phyloP scores from a whole-genome alignment of 257 asterid genomes.

The Solanum virginianum region DNA sequence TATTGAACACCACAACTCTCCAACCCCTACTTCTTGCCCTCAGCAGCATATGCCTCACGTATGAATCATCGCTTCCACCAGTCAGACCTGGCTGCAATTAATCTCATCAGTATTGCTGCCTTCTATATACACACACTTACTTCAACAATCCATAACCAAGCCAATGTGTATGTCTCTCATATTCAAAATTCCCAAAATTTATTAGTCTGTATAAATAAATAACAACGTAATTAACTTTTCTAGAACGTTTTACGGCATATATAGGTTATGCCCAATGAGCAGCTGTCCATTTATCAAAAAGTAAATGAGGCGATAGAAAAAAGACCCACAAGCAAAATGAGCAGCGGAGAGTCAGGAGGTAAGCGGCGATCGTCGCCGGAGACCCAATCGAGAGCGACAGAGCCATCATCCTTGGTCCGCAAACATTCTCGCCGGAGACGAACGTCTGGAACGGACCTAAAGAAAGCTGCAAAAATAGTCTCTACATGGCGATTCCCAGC shows the following conservation, averaged over 20 bases:
- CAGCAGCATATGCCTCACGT: constrained; percentile 84
- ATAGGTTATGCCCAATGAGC: background rate
- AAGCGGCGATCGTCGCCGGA: constrained; percentile 43
- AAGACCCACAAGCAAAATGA: constrained; percentile 69
- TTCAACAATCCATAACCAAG: background rate
- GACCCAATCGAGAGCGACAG: constrained; percentile 82
- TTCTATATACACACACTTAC: background rate
- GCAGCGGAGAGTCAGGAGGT: constrained; percentile 56
- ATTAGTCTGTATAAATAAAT: background rate
- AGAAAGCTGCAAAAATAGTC: constrained; percentile 81
- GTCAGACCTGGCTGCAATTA: constrained; percentile 92
- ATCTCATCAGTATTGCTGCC: background rate
- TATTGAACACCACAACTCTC: constrained; percentile 83
- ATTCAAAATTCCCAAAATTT: background rate
- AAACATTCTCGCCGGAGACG: constrained; percentile 72
- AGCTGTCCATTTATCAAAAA: background rate
- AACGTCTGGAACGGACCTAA: constrained; percentile 62
- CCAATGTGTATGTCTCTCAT: background rate
- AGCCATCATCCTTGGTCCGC: constrained; percentile 69
- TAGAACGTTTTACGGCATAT: background rate
- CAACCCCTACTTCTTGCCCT: constrained; percentile 75
- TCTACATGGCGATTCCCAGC: constrained; percentile 70
- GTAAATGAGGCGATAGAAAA: background rate
- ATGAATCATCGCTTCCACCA: constrained; percentile 84
- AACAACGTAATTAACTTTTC: too few relatives aligned